These are phyloP conservation scores for Pythium pyrilobum DNA, from an alignment of 352 stramenopile genomes.

Conservation along the genomic window DNA sequence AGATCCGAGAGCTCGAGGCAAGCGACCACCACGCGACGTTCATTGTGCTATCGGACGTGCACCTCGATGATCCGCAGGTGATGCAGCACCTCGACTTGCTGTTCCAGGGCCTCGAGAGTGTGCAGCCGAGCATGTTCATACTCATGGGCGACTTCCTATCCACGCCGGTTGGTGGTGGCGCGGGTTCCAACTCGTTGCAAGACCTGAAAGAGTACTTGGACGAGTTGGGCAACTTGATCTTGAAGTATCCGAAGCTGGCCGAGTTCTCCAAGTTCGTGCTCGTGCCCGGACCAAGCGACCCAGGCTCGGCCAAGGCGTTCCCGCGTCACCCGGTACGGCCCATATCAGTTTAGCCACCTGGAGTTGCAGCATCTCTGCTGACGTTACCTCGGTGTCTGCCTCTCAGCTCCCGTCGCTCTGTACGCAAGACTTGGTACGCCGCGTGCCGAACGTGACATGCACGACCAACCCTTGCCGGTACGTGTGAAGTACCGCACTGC, in stretches of 20 bases:
- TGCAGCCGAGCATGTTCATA: constrained; percentile 84
- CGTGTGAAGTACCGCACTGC: not conserved
- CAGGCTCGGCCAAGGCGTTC: constrained; percentile 72
- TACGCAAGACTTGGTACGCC: constrained; percentile 59
- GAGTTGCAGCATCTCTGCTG: too few relatives aligned
- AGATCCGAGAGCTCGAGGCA: constrained; percentile 76
- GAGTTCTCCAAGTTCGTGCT: constrained; percentile 88
- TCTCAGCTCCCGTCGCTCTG: constrained; percentile 61
- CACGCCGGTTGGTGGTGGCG: constrained; percentile 62
- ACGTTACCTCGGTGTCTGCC: not conserved
- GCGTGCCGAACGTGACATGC: constrained; percentile 74
- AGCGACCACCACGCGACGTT: constrained; percentile 86
- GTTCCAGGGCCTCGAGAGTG: constrained; percentile 81
- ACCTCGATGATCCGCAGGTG: constrained; percentile 90
- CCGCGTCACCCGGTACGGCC: constrained; percentile 66
- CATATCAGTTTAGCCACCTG: not conserved
- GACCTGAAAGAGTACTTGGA: constrained; percentile 86
- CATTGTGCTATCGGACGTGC: constrained; percentile 92
- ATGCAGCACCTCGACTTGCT: constrained; percentile 88
- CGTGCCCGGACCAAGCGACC: constrained; percentile 90
- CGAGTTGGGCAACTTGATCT: constrained; percentile 88
- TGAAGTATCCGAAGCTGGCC: constrained; percentile 77
- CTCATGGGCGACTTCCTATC: constrained; percentile 94
- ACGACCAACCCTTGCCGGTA: constrained; percentile 90
- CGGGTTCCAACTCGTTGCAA: constrained; percentile 58